Evolutionary conservation across 2,329 filamentous ascomycete species (phyloP).

Genomic region (Pestalotiopsis sp.): DNA sequence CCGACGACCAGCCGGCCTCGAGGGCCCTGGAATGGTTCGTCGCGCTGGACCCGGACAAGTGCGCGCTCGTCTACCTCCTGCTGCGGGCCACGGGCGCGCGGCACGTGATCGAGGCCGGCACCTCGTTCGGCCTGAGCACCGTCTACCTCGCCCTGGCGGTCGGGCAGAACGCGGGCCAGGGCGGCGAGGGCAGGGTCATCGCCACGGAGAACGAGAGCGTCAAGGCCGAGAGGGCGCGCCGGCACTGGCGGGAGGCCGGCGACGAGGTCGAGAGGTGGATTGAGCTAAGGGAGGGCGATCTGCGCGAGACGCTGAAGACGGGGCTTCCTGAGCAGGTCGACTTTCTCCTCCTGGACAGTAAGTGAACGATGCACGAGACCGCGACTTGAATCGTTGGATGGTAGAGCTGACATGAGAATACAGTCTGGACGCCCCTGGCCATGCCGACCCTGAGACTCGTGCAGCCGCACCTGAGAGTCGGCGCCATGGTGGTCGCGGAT

Average conservation of each 20-base stretch:
- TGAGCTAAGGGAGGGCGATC: conserved; percentile 59
- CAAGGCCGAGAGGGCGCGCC: conserved; percentile 54
- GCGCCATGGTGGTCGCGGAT: conserved; percentile 52
- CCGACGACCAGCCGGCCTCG: conserved; percentile 17
- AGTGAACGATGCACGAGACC: conserved; percentile 30
- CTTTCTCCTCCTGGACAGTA: conserved; percentile 63
- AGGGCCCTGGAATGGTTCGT: conserved; percentile 45
- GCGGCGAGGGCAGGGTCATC: conserved; percentile 47
- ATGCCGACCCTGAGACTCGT: conserved; percentile 53
- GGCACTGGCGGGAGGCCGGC: conserved; percentile 56
- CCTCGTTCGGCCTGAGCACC: conserved; percentile 63
- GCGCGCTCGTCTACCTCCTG: conserved; percentile 57
- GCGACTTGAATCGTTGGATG: neutral
- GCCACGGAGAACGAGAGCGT: conserved; percentile 60
- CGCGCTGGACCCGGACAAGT: conserved; percentile 61
- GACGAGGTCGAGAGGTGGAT: conserved; percentile 50
- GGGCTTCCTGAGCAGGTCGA: conserved; percentile 52
- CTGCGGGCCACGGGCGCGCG: conserved; percentile 48
- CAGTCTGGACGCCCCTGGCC: conserved; percentile 59
- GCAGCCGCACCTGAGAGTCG: conserved; percentile 44
- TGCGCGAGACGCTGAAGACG: conserved; percentile 56
- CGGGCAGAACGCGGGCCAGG: conserved; percentile 42
- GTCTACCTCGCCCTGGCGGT: conserved; percentile 64
- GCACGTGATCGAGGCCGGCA: conserved; percentile 61
- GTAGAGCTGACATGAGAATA: neutral